A percentile compares a stretch with the other conserved stretches of the same genome.
Conservation (phyloP, 2,329 filamentous ascomycete genomes). For the Cryoendolithus antarcticus region DNA sequence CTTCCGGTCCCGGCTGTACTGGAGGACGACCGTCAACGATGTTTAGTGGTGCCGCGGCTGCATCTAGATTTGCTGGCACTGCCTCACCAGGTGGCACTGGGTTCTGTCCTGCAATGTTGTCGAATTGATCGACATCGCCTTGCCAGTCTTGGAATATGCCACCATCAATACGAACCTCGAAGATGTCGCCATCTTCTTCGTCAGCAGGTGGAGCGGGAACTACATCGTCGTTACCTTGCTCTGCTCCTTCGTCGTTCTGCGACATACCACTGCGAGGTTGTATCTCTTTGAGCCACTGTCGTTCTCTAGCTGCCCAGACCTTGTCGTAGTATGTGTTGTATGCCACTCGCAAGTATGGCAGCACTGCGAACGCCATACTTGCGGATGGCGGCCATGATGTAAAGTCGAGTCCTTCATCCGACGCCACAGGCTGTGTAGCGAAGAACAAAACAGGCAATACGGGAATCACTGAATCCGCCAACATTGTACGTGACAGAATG, state of each 20-base stretch:
- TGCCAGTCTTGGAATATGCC: slow-evolving; percentile 32
- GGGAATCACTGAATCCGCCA: slow-evolving; percentile 52
- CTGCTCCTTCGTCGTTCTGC: slow-evolving; percentile 7
- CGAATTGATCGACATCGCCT: slow-evolving; percentile 20
- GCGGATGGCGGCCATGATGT: slow-evolving; percentile 55
- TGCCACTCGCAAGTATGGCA: slow-evolving; percentile 52
- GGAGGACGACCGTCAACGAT: slow-evolving; percentile 7
- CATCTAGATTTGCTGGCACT: slow-evolving; percentile 26
- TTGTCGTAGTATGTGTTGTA: slow-evolving; percentile 53
- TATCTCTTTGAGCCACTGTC: slow-evolving; percentile 50
- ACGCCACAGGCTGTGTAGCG: slow-evolving; percentile 38
- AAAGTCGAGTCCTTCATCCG: slow-evolving; percentile 35
- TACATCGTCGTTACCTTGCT: slow-evolving; percentile 6
- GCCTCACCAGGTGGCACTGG: slow-evolving; percentile 19
- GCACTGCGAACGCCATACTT: slow-evolving; percentile 50
- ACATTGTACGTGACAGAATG: slow-evolving; percentile 52
- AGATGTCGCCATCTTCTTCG: slow-evolving; percentile 19
- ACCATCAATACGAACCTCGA: slow-evolving; percentile 24
- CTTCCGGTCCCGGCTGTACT: slow-evolving; percentile 3
- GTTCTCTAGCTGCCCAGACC: slow-evolving; percentile 45
- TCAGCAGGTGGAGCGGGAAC: slow-evolving; percentile 1
- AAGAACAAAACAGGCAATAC: slow-evolving; percentile 52
- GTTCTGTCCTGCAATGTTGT: slow-evolving; percentile 10
- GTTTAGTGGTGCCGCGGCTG: slow-evolving; percentile 8
- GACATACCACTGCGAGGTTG: slow-evolving; percentile 36